Evolutionary conservation across 2,329 filamentous ascomycete species (phyloP).

Genomic region (Daldinia eschscholtzii): DNA sequence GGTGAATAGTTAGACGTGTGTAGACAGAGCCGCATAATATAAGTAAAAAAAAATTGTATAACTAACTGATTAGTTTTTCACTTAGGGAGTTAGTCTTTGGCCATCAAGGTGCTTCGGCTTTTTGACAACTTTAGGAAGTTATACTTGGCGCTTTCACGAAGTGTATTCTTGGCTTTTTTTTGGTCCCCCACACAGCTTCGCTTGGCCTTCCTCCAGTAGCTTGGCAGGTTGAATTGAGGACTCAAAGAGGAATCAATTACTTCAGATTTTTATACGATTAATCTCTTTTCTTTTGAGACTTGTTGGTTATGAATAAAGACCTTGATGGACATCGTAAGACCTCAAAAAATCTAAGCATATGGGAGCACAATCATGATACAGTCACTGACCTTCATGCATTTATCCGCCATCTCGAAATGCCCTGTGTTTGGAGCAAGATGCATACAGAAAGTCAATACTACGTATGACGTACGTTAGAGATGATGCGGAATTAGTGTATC

Average conservation of each 20-base stretch:
- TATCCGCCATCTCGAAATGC: slow-evolving; percentile 1
- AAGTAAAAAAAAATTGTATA: neutral
- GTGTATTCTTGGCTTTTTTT: neutral
- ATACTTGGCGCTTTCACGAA: slow-evolving; percentile 20
- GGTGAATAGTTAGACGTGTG: slow-evolving; percentile 2
- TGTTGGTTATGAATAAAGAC: neutral
- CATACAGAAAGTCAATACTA: neutral
- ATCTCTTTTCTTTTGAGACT: neutral
- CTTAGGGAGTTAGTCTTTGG: slow-evolving; percentile 9
- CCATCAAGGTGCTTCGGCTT: slow-evolving; percentile 45
- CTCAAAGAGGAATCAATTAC: neutral
- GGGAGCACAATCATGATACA: neutral
- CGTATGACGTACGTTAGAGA: neutral
- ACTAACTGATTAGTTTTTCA: neutral
- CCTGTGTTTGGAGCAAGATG: neutral
- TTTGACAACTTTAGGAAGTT: slow-evolving; percentile 45
- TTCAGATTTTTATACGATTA: neutral
- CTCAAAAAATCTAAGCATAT: neutral
- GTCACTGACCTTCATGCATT: neutral
- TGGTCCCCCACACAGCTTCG: slow-evolving; percentile 14
- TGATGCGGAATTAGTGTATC: neutral
- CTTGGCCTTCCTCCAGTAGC: slow-evolving; percentile 1
- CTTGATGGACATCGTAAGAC: slow-evolving; percentile 3
- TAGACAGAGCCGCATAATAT: slow-evolving; percentile 30
- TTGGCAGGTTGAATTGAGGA: slow-evolving; percentile 13